Conservation (phyloP, 305 asterid genomes). For the Caryopteris hybrid region DNA sequence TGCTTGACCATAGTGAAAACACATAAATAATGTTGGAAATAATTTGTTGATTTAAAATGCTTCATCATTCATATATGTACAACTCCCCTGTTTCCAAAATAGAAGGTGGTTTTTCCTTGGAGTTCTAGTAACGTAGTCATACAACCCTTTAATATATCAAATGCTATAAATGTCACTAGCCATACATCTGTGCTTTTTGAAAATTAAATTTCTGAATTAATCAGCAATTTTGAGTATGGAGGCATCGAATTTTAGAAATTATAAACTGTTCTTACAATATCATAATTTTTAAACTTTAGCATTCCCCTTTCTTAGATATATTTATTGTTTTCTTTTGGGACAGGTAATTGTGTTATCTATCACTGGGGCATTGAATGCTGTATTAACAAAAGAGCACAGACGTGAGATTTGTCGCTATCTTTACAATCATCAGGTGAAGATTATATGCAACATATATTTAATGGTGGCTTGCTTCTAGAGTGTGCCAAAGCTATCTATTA, state of each 20-base stretch:
- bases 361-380: constrained; percentile 86
- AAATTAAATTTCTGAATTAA: background rate
- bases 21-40: background rate
- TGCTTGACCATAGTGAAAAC: background rate
- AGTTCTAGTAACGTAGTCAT: background rate
- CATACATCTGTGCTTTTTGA: background rate
- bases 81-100: background rate
- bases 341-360: constrained; percentile 75
- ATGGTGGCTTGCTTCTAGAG: background rate
- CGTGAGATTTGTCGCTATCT: constrained; percentile 88
- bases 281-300: background rate
- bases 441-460: constrained; percentile 1
- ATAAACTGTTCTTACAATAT: background rate
- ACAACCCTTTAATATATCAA: background rate
- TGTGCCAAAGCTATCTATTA: constrained; percentile 13
- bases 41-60: background rate
- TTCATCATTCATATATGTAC: background rate
- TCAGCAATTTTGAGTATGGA: background rate
- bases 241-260: background rate
- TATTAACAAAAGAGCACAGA: constrained; percentile 74
- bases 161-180: background rate
- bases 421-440: constrained; percentile 88
- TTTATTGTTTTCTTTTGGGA: too few relatives aligned
- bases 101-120: background rate
- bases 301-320: constrained; percentile 5